A percentile compares a stretch with the other conserved stretches of the same genome.
phyloP scores from a whole-genome alignment of 2,329 filamentous ascomycete genomes.

The Talaromyces sp. region DNA sequence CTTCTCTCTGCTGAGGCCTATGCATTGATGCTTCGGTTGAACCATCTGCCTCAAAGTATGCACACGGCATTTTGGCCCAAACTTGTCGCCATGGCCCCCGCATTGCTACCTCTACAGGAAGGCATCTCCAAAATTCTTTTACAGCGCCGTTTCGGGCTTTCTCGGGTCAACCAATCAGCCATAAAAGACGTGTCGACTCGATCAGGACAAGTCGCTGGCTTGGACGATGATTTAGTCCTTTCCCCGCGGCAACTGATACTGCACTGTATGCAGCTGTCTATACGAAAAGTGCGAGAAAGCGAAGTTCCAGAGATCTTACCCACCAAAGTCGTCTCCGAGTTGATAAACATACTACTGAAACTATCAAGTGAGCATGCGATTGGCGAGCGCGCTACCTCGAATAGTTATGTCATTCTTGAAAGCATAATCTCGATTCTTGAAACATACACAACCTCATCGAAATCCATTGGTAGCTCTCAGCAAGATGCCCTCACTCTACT shows the following conservation, averaged over 20 bases:
- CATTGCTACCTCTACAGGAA: constrained; percentile 23
- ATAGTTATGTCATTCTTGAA: constrained; percentile 21
- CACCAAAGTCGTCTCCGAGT: constrained; percentile 18
- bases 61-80: constrained; percentile 26
- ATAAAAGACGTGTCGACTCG: constrained; percentile 22
- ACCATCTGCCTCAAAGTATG: constrained; percentile 23
- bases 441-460: constrained; percentile 27
- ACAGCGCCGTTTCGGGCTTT: constrained; percentile 19
- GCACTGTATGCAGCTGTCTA: constrained; percentile 25
- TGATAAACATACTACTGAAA: constrained; percentile 26
- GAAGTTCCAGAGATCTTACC: constrained; percentile 24
- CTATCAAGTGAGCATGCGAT: constrained; percentile 13
- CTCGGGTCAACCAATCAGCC: constrained; percentile 25
- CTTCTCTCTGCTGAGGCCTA: constrained; percentile 30
- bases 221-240: constrained; percentile 18
- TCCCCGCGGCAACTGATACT: constrained; percentile 31
- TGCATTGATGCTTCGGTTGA: constrained; percentile 23
- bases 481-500: constrained; percentile 24
- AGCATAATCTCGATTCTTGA: constrained; percentile 34
- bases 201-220: constrained; percentile 21
- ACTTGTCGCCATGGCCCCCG: constrained; percentile 23
- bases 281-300: constrained; percentile 29
- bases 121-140: constrained; percentile 23
- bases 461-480: constrained; percentile 21
- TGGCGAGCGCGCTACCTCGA: constrained; percentile 1